These are phyloP conservation scores for Sphaerulina populicola DNA, from an alignment of 2,329 filamentous ascomycete species.

Conservation along the genomic window DNA sequence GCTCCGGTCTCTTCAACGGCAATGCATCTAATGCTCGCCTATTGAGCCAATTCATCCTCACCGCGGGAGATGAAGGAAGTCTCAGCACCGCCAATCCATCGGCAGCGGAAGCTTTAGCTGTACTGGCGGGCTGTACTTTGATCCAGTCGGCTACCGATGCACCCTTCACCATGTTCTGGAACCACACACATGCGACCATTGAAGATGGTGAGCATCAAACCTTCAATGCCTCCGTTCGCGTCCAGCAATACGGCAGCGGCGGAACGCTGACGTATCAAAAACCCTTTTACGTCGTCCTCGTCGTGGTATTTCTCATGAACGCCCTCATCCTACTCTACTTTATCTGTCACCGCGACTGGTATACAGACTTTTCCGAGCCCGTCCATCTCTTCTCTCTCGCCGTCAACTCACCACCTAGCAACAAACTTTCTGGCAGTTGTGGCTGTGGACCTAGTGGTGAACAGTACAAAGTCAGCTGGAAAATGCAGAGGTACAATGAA, in stretches of 20 bases:
- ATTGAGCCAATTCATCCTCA: constrained; percentile 39
- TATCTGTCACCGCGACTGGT: constrained; percentile 50
- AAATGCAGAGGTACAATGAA: constrained; percentile 34
- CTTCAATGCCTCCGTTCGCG: constrained; percentile 57
- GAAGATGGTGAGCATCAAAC: constrained; percentile 42
- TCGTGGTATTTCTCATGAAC: constrained; percentile 59
- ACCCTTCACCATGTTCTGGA: constrained; percentile 48
- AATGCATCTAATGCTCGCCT: constrained; percentile 40
- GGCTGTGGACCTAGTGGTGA: constrained; percentile 48
- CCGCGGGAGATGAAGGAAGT: constrained; percentile 16
- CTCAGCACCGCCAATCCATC: constrained; percentile 52
- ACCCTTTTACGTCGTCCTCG: constrained; percentile 59
- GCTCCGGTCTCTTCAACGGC: constrained; percentile 38
- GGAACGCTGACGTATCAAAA: constrained; percentile 53
- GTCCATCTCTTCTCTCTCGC: constrained; percentile 34
- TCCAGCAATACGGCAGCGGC: constrained; percentile 63
- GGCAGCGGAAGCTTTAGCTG: constrained; percentile 64
- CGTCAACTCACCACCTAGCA: constrained; percentile 53
- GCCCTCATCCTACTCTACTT: constrained; percentile 57
- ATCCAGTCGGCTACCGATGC: constrained; percentile 52
- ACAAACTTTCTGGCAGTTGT: constrained; percentile 48
- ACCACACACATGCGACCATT: constrained; percentile 29
- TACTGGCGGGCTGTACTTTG: constrained; percentile 59
- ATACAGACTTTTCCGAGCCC: constrained; percentile 72
- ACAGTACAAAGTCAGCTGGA: constrained; percentile 43